A percentile compares a stretch with the other conserved stretches of the same genome.
Evolutionary conservation across 139 green algal species (phyloP).

Genomic region (Coelastrella sp.): DNA sequence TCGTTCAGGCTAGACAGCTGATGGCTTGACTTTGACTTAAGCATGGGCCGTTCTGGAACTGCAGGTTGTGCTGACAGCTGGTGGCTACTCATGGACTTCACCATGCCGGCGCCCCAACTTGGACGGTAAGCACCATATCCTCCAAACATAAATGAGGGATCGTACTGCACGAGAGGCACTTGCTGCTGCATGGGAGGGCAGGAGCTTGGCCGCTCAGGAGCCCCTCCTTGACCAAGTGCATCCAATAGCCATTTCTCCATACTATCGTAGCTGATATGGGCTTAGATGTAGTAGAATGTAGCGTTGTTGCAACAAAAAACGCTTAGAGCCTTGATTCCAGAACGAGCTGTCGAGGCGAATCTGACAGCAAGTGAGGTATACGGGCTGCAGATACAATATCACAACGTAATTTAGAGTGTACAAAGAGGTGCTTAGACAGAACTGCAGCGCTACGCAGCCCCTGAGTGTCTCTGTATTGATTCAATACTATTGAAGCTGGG

Average conservation of each 20-base stretch:
- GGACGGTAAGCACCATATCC: constrained; percentile 7
- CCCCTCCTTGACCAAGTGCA: background rate
- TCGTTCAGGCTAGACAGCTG: background rate
- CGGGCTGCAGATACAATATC: no score
- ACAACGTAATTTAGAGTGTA: no score
- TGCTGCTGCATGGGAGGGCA: constrained; percentile 4
- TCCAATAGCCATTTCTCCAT: constrained; percentile 12
- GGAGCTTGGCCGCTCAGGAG: background rate
- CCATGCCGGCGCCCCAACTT: background rate
- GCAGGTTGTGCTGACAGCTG: background rate
- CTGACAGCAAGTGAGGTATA: no score
- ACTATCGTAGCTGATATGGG: background rate
- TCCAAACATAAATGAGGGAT: constrained; percentile 15
- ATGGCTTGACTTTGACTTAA: background rate
- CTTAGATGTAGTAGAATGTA: background rate
- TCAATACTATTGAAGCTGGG: no score
- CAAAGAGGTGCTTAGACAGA: no score
- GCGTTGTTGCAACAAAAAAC: background rate
- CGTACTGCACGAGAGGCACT: background rate
- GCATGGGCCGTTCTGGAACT: background rate
- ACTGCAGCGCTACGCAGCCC: no score
- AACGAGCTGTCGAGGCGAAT: no score
- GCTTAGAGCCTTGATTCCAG: background rate
- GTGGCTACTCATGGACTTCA: background rate
- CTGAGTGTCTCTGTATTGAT: no score